Conservation (phyloP, 257 asterid species). For the Penstemon newberryi region DNA sequence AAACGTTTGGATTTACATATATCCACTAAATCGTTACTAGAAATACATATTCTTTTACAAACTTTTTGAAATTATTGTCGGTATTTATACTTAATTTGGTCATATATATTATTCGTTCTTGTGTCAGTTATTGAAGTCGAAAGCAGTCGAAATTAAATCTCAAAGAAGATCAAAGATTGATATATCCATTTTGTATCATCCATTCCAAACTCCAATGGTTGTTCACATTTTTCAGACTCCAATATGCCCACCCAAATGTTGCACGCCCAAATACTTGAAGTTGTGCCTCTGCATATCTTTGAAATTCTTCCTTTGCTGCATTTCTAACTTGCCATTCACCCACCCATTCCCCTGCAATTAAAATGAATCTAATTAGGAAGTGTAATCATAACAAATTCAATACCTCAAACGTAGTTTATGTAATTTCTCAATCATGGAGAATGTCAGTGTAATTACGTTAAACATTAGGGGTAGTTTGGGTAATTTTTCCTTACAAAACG, state of each 20-base stretch:
- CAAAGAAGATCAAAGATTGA: conserved; percentile 37
- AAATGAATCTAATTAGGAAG: background rate
- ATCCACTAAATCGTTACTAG: too few relatives aligned
- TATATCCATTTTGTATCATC: conserved; percentile 71
- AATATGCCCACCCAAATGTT: conserved; percentile 80
- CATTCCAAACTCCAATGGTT: conserved; percentile 63
- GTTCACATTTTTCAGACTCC: conserved; percentile 58
- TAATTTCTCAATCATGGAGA: too few relatives aligned
- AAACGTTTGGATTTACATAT: too few relatives aligned
- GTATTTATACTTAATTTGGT: background rate
- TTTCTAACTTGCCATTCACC: conserved; percentile 60
- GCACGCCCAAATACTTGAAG: conserved; percentile 57
- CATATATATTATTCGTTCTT: background rate
- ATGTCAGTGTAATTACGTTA: too few relatives aligned
- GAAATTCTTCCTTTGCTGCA: conserved; percentile 57
- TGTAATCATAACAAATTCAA: background rate
- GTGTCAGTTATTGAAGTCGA: background rate
- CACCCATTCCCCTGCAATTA: conserved; percentile 70
- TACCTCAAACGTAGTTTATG: background rate
- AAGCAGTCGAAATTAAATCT: background rate
- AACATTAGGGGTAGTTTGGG: background rate
- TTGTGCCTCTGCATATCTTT: conserved; percentile 52
- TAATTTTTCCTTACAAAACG: background rate
- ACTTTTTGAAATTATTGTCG: background rate
- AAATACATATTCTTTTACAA: too few relatives aligned